Evolutionary conservation across 2,329 filamentous ascomycete genomes (phyloP).

Genomic region (Diaporthe batatas): DNA sequence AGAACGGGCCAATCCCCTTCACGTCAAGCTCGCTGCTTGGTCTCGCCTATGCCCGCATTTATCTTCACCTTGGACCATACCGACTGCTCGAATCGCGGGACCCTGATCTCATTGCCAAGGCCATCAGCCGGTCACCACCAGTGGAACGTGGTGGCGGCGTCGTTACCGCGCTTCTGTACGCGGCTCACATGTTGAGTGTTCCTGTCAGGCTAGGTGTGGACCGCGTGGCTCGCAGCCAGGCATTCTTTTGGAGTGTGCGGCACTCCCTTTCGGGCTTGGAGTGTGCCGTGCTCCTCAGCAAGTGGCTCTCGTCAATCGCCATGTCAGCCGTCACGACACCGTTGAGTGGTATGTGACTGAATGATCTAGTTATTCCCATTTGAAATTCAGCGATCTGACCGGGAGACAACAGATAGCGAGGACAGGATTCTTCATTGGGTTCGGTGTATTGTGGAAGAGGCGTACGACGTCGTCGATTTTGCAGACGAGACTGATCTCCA

Average conservation of each 20-base stretch:
- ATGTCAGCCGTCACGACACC: conserved; percentile 36
- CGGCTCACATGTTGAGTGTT: conserved; percentile 67
- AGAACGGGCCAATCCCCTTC: conserved; percentile 56
- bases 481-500: conserved; percentile 45
- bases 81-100: conserved; percentile 60
- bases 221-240: conserved; percentile 66
- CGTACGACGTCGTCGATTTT: conserved; percentile 55
- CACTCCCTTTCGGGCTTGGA: conserved; percentile 68
- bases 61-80: conserved; percentile 59
- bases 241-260: conserved; percentile 70
- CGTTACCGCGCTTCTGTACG: conserved; percentile 64
- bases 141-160: conserved; percentile 63
- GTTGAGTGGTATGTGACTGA: conserved; percentile 14
- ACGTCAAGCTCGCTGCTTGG: conserved; percentile 61
- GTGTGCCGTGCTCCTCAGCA: conserved; percentile 66
- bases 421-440: conserved; percentile 62
- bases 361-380: neutral
- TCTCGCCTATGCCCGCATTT: conserved; percentile 61
- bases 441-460: conserved; percentile 60
- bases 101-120: conserved; percentile 54
- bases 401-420: conserved; percentile 52
- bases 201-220: conserved; percentile 68
- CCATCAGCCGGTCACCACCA: conserved; percentile 53
- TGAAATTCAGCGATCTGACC: neutral
- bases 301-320: conserved; percentile 57